Percentiles rank a stretch among this genome's conserved stretches.
Conservation (phyloP, 2,329 filamentous ascomycete species). For the Fusarium sp. region DNA sequence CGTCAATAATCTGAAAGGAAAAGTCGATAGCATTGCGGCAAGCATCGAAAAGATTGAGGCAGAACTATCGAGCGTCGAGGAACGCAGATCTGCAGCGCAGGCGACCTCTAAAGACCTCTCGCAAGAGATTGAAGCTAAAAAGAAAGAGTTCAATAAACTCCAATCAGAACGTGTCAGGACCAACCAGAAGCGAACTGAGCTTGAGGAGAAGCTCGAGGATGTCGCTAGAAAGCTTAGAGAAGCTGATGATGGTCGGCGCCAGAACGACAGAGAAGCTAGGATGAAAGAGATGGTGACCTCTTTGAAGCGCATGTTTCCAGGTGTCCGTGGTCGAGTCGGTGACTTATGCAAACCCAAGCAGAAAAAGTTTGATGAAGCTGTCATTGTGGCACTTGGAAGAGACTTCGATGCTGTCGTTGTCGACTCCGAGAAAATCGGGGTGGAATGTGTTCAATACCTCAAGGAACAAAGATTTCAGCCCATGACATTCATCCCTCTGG, state of each 20-base stretch:
- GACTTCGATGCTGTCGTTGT: conserved; percentile 96
- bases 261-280: conserved; percentile 81
- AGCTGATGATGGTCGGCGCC: conserved; percentile 84
- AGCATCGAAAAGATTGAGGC: conserved; percentile 77
- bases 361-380: conserved; percentile 94
- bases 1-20: conserved; percentile 87
- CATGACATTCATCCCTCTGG: conserved; percentile 93
- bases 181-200: conserved; percentile 83
- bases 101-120: conserved; percentile 72
- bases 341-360: conserved; percentile 96
- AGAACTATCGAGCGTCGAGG: conserved; percentile 74
- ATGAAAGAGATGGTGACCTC: conserved; percentile 85
- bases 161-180: conserved; percentile 85
- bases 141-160: conserved; percentile 87
- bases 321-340: conserved; percentile 88
- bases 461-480: conserved; percentile 88
- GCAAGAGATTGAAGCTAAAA: conserved; percentile 84
- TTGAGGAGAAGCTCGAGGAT: conserved; percentile 90
- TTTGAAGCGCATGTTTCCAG: conserved; percentile 89
- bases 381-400: conserved; percentile 89
- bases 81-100: conserved; percentile 72
- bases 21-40: conserved; percentile 80
- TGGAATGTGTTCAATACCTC: conserved; percentile 93
- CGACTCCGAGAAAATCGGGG: conserved; percentile 92
- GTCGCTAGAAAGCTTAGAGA: conserved; percentile 83